These are phyloP conservation scores for Azolla pinnata DNA, from an alignment of 75 land plant genomes.

Conservation along the genomic window DNA sequence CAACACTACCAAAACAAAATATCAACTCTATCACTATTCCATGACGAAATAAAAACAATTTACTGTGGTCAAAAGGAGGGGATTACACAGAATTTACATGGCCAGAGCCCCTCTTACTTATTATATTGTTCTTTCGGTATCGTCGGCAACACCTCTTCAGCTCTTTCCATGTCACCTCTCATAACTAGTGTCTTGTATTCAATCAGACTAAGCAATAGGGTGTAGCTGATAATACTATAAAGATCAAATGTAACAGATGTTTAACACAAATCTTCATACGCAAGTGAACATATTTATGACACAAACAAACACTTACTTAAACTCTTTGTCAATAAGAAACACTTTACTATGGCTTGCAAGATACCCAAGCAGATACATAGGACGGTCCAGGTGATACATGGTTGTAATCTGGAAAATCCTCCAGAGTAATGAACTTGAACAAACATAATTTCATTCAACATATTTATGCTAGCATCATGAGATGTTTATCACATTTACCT, in stretches of 20 bases:
- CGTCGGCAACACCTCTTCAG: conserved; percentile 79
- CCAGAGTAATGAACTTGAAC: conserved; percentile 2
- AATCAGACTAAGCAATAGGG: conserved; percentile 82
- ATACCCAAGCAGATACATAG: conserved; percentile 95
- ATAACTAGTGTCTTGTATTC: conserved; percentile 96
- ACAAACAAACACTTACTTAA: conserved; percentile 64
- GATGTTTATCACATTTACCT: conserved; percentile 34
- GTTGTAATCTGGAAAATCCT: conserved; percentile 65
- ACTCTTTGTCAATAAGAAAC: conserved; percentile 96
- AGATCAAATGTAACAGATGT: neutral
- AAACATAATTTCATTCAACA: too few species aligned
- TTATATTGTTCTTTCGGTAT: conserved; percentile 93
- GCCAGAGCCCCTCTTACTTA: too few species aligned
- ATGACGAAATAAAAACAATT: too few species aligned
- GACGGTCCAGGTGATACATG: conserved; percentile 97
- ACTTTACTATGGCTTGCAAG: conserved; percentile 91
- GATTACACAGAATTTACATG: too few species aligned
- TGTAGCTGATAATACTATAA: conserved; percentile 87
- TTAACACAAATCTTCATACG: too few species aligned
- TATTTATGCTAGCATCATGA: too few species aligned
- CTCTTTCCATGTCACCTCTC: conserved; percentile 87
- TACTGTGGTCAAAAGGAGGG: too few species aligned
- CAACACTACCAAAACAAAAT: too few species aligned
- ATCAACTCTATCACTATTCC: too few species aligned
- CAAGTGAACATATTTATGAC: too few species aligned